A percentile compares a stretch with the other conserved stretches of the same genome.
Conservation (phyloP, 768 basidiomycete genomes). For the Leucogyrophana mollusca region DNA sequence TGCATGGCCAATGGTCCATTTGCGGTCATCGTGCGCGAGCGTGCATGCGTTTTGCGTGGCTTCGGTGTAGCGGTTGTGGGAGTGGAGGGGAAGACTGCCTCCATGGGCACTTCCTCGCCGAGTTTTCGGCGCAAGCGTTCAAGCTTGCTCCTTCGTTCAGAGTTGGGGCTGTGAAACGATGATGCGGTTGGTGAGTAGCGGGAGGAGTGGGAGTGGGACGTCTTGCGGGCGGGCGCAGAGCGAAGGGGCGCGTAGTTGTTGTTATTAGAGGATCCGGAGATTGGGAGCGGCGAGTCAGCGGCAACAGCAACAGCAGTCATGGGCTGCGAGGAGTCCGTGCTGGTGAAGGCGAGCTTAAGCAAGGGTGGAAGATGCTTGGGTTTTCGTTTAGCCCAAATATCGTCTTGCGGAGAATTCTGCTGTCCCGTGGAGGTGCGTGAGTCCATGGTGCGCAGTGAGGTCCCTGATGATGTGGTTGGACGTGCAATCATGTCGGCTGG, state of each 20-base stretch:
- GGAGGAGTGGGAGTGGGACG: constrained; percentile 18
- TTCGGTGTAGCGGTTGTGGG: constrained; percentile 10
- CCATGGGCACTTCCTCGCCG: constrained; percentile 60
- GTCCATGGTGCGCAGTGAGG: constrained; percentile 5
- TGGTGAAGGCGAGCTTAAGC: constrained; percentile 13
- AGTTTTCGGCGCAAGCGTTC: constrained; percentile 60
- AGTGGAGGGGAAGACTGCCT: constrained; percentile 53
- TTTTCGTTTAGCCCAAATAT: constrained; percentile 23
- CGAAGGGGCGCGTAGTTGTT: neutral
- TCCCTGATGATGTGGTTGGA: constrained; percentile 4
- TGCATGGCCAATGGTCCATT: constrained; percentile 4
- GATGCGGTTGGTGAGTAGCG: constrained; percentile 3
- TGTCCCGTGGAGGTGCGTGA: constrained; percentile 15
- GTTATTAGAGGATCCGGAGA: neutral
- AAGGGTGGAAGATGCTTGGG: constrained; percentile 26
- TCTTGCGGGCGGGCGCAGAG: constrained; percentile 7
- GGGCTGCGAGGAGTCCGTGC: constrained; percentile 1
- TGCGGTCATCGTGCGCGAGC: constrained; percentile 4
- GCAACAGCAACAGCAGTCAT: constrained; percentile 3
- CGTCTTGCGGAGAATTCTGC: neutral
- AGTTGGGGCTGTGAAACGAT: constrained; percentile 16
- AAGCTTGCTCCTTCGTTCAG: constrained; percentile 57
- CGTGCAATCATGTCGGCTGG: constrained; percentile 1
- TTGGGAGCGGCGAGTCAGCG: constrained; percentile 1
- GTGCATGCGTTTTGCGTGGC: neutral